Conservation (phyloP, 2,329 filamentous ascomycete species). For the Exophiala aquamarina region DNA sequence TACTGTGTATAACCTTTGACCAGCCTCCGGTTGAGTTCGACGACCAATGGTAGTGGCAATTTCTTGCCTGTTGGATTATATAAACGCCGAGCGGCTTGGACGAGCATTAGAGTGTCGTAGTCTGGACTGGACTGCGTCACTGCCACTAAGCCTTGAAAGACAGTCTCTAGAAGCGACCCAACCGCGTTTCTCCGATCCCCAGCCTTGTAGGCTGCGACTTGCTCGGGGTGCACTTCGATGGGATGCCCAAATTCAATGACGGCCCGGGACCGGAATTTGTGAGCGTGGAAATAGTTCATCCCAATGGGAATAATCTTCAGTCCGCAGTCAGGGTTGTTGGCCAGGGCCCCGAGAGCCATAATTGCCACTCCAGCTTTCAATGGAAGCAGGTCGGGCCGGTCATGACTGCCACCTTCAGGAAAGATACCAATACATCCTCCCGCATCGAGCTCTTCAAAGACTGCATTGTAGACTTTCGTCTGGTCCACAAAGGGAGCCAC, state of each 20-base stretch:
- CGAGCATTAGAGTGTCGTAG: constrained; percentile 93
- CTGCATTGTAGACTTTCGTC: constrained; percentile 87
- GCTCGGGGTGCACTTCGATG: constrained; percentile 76
- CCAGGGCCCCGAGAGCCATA: constrained; percentile 91
- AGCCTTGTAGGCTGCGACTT: constrained; percentile 81
- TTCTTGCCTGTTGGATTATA: constrained; percentile 96
- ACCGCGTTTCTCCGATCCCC: constrained; percentile 86
- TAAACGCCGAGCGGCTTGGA: constrained; percentile 87
- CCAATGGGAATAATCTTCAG: constrained; percentile 94
- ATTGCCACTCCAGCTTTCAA: constrained; percentile 96
- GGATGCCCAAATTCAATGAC: constrained; percentile 94
- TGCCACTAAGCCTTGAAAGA: constrained; percentile 79
- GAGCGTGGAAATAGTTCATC: constrained; percentile 99
- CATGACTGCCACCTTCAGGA: constrained; percentile 93
- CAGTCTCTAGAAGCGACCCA: constrained; percentile 77
- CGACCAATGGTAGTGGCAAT: constrained; percentile 83
- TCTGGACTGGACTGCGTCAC: constrained; percentile 92
- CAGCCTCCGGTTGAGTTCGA: constrained; percentile 89
- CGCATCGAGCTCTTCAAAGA: constrained; percentile 77
- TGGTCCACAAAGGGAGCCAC: constrained; percentile 92
- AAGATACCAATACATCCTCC: constrained; percentile 96
- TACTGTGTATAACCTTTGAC: constrained; percentile 90
- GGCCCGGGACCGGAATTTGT: constrained; percentile 95
- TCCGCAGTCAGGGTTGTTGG: constrained; percentile 79
- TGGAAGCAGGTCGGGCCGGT: constrained; percentile 85